These are phyloP conservation scores for Ophiognomonia clavigignenti-juglandacearum DNA, from an alignment of 2,329 filamentous ascomycete species.

Conservation along the genomic window DNA sequence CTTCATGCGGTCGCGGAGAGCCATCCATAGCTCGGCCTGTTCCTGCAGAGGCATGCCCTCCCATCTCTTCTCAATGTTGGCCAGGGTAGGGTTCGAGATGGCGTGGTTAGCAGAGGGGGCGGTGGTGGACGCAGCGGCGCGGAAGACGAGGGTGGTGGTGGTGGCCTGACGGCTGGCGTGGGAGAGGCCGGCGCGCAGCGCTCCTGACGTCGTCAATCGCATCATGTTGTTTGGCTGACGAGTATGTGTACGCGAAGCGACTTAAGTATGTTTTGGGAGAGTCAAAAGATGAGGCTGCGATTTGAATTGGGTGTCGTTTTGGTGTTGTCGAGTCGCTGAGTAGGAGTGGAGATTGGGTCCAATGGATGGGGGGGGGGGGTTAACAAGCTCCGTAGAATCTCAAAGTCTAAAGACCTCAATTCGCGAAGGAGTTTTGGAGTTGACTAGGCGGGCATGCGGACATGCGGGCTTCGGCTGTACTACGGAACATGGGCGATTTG, in stretches of 20 bases:
- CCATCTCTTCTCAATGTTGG: slow-evolving; percentile 99
- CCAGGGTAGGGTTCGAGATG: slow-evolving; percentile 95
- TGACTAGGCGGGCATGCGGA: background rate
- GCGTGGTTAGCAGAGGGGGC: slow-evolving; percentile 75
- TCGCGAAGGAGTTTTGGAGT: background rate
- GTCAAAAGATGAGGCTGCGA: slow-evolving; percentile 13
- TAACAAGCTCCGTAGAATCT: too few relatives aligned
- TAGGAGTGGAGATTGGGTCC: slow-evolving; percentile 15
- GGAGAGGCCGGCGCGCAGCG: slow-evolving; percentile 43
- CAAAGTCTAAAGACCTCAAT: background rate
- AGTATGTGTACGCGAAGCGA: background rate
- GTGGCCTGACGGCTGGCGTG: slow-evolving; percentile 33
- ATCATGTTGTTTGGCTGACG: slow-evolving; percentile 38
- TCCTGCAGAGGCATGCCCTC: slow-evolving; percentile 96
- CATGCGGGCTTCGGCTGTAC: too few relatives aligned
- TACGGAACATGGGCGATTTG: too few relatives aligned
- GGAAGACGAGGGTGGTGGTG: slow-evolving; percentile 33
- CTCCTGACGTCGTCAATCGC: slow-evolving; percentile 47
- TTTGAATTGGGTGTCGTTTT: slow-evolving; percentile 3
- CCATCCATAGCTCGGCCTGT: slow-evolving; percentile 99
- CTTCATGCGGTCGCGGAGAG: slow-evolving; percentile 97
- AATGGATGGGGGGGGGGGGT: slow-evolving; percentile 10
- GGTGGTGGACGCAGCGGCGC: slow-evolving; percentile 57
- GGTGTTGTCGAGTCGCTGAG: slow-evolving; percentile 6
- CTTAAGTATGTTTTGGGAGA: too few relatives aligned